Base-by-base conservation (phyloP, 169 alveolate species). In the Plasmodium inui region DNA sequence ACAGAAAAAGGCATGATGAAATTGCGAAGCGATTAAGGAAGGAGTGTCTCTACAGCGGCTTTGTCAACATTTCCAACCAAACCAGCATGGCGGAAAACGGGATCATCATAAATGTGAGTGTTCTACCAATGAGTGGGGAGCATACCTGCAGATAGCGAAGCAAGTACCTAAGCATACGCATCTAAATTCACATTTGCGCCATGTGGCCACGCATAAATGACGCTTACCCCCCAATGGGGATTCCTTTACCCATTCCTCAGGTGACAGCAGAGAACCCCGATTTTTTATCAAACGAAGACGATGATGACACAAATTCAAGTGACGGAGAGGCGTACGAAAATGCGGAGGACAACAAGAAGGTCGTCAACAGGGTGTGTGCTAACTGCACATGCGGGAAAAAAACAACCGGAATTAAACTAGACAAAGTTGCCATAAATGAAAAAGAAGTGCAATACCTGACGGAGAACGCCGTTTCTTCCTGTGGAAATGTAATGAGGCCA, bases 301-400 rank as follows among this genome's bases (percentile, higher is more conserved):
- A 74, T 10, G 32, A 76, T 78, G 30, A 79, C 37, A n/a, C 22
- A 34, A 41, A 55, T 76, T 88, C 94, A 22, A 37, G 78, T 46
- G 94, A 88, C 46, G 94, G 53, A 55, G 94, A 88, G 41, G 32
- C 55, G 67, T 55, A 78, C 82, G 55, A 88, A 78, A 78, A 78
- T 57, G 71, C 46, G 10, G 94, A 78, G 10, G 94, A 88, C 46
- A 88, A 88, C 28, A 88, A 88, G 71, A 88, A 88, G 73, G 84
- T 44, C 46, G 94, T 88, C 39, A 88, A 88, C 70, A 76, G 94
- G 44, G 94, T 88, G 32, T 88, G 94, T 37, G 94, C 81, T 88
- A 88, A 88, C 82, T 88, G 94, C 72, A 88, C 94, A 19, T 88
- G 94, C 39, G 94, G 94, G 46, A 88, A 78, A 78, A 88, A 88